phyloP scores from a whole-genome alignment of 2,329 filamentous ascomycete genomes.

The Trichocomaceae sp. region DNA sequence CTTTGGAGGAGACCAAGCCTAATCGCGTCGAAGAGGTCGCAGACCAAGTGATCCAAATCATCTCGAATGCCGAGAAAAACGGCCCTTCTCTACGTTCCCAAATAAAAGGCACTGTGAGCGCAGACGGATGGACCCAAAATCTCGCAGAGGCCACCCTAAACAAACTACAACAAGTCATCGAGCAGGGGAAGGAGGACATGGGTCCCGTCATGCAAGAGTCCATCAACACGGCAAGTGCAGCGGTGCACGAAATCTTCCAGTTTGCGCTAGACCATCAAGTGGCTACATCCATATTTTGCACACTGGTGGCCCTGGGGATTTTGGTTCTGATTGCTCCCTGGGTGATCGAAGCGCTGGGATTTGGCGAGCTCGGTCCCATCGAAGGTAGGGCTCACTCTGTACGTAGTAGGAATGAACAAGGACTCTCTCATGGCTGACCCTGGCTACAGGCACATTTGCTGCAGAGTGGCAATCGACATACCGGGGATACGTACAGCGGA shows the following conservation, averaged over 20 bases:
- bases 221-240: constrained; percentile 9
- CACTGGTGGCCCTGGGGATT: constrained; percentile 22
- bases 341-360: constrained; percentile 23
- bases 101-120: constrained; percentile 13
- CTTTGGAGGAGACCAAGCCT: background rate
- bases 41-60: background rate
- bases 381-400: constrained; percentile 13
- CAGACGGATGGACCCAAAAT: constrained; percentile 14
- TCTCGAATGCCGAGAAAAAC: background rate
- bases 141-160: constrained; percentile 16
- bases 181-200: constrained; percentile 12
- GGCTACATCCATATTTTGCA: constrained; percentile 14
- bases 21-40: background rate
- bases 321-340: constrained; percentile 20
- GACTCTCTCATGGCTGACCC: background rate
- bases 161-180: constrained; percentile 14
- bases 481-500: constrained; percentile 34
- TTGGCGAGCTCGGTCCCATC: constrained; percentile 21
- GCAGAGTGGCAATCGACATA: constrained; percentile 36
- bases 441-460: constrained; percentile 19
- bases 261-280: constrained; percentile 21
- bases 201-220: constrained; percentile 16
- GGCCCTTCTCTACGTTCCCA: background rate
- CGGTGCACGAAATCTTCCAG: constrained; percentile 12
- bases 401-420: background rate